phyloP scores from a whole-genome alignment of 2,329 filamentous ascomycete species.

The Arachnomyces sp. region DNA sequence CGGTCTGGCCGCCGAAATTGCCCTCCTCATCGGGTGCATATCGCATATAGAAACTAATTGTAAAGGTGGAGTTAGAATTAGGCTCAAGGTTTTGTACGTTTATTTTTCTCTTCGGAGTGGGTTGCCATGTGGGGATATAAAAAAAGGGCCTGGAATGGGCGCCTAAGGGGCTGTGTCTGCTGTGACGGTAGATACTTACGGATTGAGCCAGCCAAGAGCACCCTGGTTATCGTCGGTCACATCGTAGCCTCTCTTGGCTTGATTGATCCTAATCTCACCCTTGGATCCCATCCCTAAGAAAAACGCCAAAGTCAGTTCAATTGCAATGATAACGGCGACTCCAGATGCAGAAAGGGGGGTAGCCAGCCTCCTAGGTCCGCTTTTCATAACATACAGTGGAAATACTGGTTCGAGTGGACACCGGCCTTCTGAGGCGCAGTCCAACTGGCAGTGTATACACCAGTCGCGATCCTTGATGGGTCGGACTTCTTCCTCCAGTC shows the following conservation, averaged over 20 bases:
- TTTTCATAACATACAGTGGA: conserved; percentile 55
- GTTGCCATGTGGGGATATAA: not conserved
- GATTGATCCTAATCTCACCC: conserved; percentile 83
- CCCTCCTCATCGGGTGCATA: conserved; percentile 92
- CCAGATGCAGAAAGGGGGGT: no score
- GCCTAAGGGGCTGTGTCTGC: not conserved
- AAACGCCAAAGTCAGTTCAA: not conserved
- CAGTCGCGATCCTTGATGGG: conserved; percentile 65
- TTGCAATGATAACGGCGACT: no score
- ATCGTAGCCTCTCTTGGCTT: conserved; percentile 90
- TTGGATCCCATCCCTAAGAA: conserved; percentile 61
- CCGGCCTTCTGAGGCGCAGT: conserved; percentile 87
- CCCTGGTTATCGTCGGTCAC: conserved; percentile 72
- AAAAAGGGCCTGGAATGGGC: not conserved
- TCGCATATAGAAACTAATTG: conserved; percentile 70
- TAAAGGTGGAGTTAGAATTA: not conserved
- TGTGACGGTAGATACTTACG: conserved; percentile 38
- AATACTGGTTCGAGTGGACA: conserved; percentile 96
- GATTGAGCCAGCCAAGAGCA: conserved; percentile 75
- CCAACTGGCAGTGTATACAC: conserved; percentile 90
- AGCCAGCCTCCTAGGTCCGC: conserved; percentile 7
- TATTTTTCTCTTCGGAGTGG: no score
- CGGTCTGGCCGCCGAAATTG: conserved; percentile 84
- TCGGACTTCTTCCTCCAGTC: conserved; percentile 74
- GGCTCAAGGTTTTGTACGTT: not conserved